Base-by-base conservation (phyloP, 139 green algal genomes). In the Penium margaritaceum region DNA sequence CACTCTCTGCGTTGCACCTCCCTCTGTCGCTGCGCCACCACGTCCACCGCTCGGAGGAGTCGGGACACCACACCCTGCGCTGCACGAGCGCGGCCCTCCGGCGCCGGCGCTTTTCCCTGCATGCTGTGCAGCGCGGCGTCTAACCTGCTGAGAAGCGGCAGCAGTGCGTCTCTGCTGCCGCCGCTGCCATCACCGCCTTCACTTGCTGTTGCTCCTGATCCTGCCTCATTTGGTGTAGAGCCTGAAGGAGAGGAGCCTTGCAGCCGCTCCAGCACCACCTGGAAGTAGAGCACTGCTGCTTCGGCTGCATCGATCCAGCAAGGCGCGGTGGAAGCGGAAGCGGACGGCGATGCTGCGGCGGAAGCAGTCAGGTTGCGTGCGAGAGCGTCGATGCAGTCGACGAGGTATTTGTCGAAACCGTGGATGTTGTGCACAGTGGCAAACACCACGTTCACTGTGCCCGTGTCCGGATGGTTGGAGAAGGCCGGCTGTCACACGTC, bases 401-500 rank as follows among this genome's bases (percentile, higher is more conserved):
- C 21, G 6, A 78, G 36, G 24, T 76, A 76, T 17, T 63, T n/a
- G 32, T 76, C 30, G 15, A 78, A 78, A 21, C 70, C 70, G 5
- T 36, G 17, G 19, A 75, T 38, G 17, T 76, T 43, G 37, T 78
- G 30, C 5, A 76, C 62, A 21, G 70, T n/a, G 21, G 70, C 70
- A 7, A 77, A n/a, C 3, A 78, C 27, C 2, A 41, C 27, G 44
- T 78, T 78, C 4, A 78, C 70, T 4, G 33, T 38, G 35, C 33
- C 32, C 2, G 70, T 78, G 19, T 29, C 44, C 19, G 70, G 70
- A 6, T 76, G 70, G 70, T 78, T 78, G 65, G 29, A 78, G 70
- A 78, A 78, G 1, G 34, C 63, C 0, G 64, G 70, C 61, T 76
- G 33, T 21, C n/a, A 57, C n/a, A 27, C 5, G 24, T 21, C 46